phyloP scores from a whole-genome alignment of 306 rosid species.

The Casuarina cunninghamiana region DNA sequence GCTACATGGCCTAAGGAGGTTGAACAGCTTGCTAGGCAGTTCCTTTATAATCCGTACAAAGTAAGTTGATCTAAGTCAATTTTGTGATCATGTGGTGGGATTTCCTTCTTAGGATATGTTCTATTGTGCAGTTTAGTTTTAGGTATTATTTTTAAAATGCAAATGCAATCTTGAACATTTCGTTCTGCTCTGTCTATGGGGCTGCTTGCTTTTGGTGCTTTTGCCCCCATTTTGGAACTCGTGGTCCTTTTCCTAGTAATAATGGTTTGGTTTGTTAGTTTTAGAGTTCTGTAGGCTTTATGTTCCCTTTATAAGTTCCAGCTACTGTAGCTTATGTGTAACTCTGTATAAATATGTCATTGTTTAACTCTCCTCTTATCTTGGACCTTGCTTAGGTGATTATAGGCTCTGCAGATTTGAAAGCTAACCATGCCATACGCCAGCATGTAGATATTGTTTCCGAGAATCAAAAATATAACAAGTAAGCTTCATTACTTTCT shows the following conservation, averaged over 20 bases:
- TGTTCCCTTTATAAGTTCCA: neutral
- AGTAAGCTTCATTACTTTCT: constrained; percentile 48
- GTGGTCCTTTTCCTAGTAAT: neutral
- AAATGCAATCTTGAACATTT: neutral
- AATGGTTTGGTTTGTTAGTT: neutral
- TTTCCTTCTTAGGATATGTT: constrained; percentile 17
- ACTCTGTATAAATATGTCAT: neutral
- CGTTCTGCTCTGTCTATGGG: neutral
- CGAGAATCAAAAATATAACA: constrained; percentile 94
- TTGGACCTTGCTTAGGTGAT: constrained; percentile 61
- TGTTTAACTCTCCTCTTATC: constrained; percentile 7
- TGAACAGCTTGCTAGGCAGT: constrained; percentile 81
- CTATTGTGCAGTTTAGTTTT: neutral
- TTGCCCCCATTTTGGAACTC: neutral
- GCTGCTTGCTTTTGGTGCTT: neutral
- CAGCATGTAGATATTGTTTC: constrained; percentile 90
- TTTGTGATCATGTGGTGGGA: neutral
- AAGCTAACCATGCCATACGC: constrained; percentile 91
- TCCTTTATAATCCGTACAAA: constrained; percentile 91
- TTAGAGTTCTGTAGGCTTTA: neutral
- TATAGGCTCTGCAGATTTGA: constrained; percentile 84
- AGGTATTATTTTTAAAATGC: neutral
- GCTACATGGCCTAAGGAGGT: constrained; percentile 99
- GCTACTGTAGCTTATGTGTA: neutral
- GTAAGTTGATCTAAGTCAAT: constrained; percentile 41